Percentiles rank a stretch among this genome's conserved stretches.
These are phyloP conservation scores for Citropsis articulata DNA, from an alignment of 345 rosid genomes.

Conservation along the genomic window DNA sequence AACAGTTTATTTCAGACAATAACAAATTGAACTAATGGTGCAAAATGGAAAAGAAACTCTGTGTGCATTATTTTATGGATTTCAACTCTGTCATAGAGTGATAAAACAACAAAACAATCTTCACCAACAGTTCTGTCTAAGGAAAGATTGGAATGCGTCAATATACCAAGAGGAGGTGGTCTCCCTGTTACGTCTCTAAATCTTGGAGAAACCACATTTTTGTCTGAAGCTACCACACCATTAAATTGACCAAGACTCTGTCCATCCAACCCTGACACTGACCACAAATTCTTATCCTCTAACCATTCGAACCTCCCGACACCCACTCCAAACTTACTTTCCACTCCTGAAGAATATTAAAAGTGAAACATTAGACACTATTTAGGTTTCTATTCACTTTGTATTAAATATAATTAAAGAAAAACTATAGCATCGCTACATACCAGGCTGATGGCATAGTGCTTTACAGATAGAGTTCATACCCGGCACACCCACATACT, in stretches of 20 bases:
- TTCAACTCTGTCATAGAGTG: background rate
- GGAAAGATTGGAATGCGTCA: background rate
- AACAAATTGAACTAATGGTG: background rate
- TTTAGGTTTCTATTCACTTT: background rate
- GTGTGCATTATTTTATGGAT: background rate
- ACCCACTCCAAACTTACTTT: slow-evolving; percentile 60
- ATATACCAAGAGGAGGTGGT: slow-evolving; percentile 68
- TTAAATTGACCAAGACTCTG: slow-evolving; percentile 53
- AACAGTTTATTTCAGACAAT: no score
- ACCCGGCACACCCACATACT: slow-evolving; percentile 76
- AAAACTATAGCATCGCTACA: background rate
- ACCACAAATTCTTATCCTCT: slow-evolving; percentile 58
- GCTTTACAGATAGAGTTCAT: slow-evolving; percentile 78
- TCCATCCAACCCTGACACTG: slow-evolving; percentile 57
- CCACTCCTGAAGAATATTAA: slow-evolving; percentile 47
- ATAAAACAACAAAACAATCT: background rate
- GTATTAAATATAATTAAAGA: background rate
- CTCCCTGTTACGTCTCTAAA: slow-evolving; percentile 52
- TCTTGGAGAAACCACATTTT: slow-evolving; percentile 61
- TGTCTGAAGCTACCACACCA: slow-evolving; percentile 73
- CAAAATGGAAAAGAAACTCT: background rate
- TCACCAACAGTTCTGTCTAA: background rate
- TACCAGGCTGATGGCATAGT: slow-evolving; percentile 64
- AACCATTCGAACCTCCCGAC: slow-evolving; percentile 70
- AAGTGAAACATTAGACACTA: slow-evolving; percentile 4